These are phyloP conservation scores for Rhizomucor miehei DNA, from an alignment of 371 early-diverging fungal genomes.

Conservation along the genomic window DNA sequence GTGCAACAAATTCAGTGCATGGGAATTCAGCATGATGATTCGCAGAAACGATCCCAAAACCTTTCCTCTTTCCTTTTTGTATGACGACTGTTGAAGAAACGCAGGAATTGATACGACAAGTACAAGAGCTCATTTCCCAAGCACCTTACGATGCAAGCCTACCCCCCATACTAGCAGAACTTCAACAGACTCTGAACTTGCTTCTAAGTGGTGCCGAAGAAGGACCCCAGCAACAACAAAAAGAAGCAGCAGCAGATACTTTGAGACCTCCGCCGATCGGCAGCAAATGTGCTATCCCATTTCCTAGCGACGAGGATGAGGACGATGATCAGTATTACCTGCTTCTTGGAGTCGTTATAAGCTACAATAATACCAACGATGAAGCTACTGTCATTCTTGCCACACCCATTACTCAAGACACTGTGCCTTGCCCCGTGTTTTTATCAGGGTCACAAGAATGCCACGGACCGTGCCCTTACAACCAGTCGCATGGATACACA, in stretches of 20 bases:
- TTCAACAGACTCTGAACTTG: too few species aligned
- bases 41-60: too few species aligned
- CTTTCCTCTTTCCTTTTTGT: too few species aligned
- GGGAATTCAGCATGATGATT: too few species aligned
- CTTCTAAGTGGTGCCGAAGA: too few species aligned
- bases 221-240: neutral
- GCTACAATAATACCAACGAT: neutral
- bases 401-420: constrained; percentile 21
- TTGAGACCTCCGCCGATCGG: neutral
- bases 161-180: constrained; percentile 9
- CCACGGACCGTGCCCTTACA: constrained; percentile 1
- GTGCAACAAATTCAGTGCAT: neutral
- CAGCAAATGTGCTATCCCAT: constrained; percentile 9
- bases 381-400: constrained; percentile 15
- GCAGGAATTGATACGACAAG: constrained; percentile 10
- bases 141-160: constrained; percentile 11
- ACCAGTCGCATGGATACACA: constrained; percentile 22
- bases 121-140: constrained; percentile 12
- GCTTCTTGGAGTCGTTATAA: constrained; percentile 5
- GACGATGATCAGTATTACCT: constrained; percentile 1
- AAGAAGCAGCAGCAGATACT: too few species aligned
- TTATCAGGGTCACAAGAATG: neutral
- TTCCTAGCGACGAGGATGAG: neutral
- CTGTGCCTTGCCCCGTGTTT: constrained; percentile 17
- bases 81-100: constrained; percentile 8